A percentile compares a stretch with the other conserved stretches of the same genome.
phyloP scores from a whole-genome alignment of 345 rosid genomes.

The Aquilaria sinensis region DNA sequence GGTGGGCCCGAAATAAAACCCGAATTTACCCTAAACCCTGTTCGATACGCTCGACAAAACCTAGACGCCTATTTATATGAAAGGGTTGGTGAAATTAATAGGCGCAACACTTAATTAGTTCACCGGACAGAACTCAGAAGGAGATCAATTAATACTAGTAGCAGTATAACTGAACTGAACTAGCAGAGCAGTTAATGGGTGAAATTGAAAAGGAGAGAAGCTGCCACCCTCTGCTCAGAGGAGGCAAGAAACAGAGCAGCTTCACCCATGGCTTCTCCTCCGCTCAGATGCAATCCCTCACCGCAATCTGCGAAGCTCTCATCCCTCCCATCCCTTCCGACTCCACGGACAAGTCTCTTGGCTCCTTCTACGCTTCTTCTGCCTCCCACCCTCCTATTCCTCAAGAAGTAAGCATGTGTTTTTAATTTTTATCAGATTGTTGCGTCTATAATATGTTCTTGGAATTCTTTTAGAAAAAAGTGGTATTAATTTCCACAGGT shows the following conservation, averaged over 20 bases:
- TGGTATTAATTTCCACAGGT: constrained; percentile 30
- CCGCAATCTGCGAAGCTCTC: constrained; percentile 53
- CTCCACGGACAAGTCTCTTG: constrained; percentile 11
- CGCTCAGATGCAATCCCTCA: constrained; percentile 51
- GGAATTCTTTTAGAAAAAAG: not conserved
- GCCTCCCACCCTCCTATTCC: constrained; percentile 52
- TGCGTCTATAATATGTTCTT: no score
- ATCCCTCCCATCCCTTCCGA: constrained; percentile 47
- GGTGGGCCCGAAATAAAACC: no score
- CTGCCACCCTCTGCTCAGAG: constrained; percentile 51
- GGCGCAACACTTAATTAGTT: no score
- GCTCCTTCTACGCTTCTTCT: constrained; percentile 40
- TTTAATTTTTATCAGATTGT: not conserved
- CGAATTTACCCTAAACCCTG: no score
- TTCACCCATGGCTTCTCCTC: constrained; percentile 66
- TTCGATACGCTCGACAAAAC: no score
- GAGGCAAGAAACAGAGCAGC: constrained; percentile 20
- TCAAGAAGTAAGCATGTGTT: constrained; percentile 40
- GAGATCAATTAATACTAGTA: no score
- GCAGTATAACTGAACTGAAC: no score
- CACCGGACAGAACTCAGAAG: no score
- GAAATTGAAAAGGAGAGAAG: not conserved
- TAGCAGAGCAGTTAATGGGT: not conserved
- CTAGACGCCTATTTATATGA: no score
- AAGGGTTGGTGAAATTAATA: no score